Conservation (phyloP, 352 stramenopile species). For the Phytopythium kandeliae region DNA sequence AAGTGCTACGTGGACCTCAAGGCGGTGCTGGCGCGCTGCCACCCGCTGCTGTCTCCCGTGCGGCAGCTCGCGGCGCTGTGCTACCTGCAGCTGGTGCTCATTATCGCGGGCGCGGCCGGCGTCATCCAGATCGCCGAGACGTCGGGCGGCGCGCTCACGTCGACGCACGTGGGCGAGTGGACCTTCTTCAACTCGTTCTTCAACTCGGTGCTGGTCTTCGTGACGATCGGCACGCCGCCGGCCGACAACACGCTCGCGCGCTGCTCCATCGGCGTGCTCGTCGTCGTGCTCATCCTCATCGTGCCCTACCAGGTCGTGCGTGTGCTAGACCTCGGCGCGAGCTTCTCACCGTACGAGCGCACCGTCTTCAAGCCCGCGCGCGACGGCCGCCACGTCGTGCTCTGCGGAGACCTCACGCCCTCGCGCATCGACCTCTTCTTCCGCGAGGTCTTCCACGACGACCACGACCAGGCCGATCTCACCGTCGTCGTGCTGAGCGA, state of each 20-base stretch:
- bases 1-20: constrained; percentile 77
- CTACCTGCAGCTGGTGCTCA: constrained; percentile 78
- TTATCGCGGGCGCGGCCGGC: constrained; percentile 66
- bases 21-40: constrained; percentile 73
- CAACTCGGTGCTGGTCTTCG: constrained; percentile 85
- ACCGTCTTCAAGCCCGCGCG: constrained; percentile 64
- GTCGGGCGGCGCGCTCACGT: constrained; percentile 40
- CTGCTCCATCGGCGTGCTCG: constrained; percentile 73
- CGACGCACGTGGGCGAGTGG: constrained; percentile 70
- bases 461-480: constrained; percentile 78
- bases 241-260: constrained; percentile 81
- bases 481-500: constrained; percentile 76
- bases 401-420: constrained; percentile 77
- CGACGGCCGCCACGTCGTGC: constrained; percentile 63
- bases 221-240: constrained; percentile 80
- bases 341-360: constrained; percentile 68
- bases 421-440: constrained; percentile 85
- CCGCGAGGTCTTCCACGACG: constrained; percentile 83
- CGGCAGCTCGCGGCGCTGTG: constrained; percentile 76
- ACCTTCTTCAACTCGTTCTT: constrained; percentile 88
- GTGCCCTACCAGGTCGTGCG: constrained; percentile 83
- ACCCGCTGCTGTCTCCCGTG: constrained; percentile 72
- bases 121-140: constrained; percentile 86
- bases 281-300: constrained; percentile 81
- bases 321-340: constrained; percentile 73